Evolutionary conservation across 2,329 filamentous ascomycete species (phyloP).

Genomic region (Lachnellula arida): DNA sequence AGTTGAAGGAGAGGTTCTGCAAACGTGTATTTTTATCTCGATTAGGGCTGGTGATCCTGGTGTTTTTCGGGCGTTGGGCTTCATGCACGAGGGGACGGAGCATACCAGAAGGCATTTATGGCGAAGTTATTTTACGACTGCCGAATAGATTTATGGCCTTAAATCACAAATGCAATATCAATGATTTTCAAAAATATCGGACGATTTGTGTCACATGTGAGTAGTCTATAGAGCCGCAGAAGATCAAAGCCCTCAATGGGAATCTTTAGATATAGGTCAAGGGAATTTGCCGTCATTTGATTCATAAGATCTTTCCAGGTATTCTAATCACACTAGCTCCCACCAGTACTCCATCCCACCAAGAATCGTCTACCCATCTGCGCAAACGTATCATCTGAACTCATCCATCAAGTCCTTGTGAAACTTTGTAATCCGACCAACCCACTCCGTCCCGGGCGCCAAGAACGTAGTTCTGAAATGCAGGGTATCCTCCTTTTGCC

Average conservation of each 20-base stretch:
- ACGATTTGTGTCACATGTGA: not conserved
- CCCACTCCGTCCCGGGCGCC: slow-evolving; percentile 93
- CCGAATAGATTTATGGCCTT: not conserved
- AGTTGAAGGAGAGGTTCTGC: not conserved
- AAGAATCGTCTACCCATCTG: not conserved
- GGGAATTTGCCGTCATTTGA: not conserved
- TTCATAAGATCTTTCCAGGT: not conserved
- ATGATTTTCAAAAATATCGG: not conserved
- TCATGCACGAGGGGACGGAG: not conserved
- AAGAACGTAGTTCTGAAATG: slow-evolving; percentile 98
- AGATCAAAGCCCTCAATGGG: not conserved
- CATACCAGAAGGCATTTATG: not conserved
- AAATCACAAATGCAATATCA: not conserved
- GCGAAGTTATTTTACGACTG: not conserved
- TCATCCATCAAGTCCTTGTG: slow-evolving; percentile 87
- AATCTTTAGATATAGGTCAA: not conserved
- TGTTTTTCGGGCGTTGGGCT: not conserved
- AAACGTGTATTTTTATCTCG: not conserved
- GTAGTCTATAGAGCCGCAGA: not conserved
- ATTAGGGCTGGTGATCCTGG: not conserved
- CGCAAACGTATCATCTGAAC: slow-evolving; percentile 43
- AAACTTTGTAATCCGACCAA: slow-evolving; percentile 80
- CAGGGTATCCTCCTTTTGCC: slow-evolving; percentile 83
- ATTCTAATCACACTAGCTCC: not conserved
- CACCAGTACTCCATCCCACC: not conserved